A percentile compares a stretch with the other conserved stretches of the same genome.
Conservation (phyloP, 352 stramenopile species). For the Thraustochytrium sp. region DNA sequence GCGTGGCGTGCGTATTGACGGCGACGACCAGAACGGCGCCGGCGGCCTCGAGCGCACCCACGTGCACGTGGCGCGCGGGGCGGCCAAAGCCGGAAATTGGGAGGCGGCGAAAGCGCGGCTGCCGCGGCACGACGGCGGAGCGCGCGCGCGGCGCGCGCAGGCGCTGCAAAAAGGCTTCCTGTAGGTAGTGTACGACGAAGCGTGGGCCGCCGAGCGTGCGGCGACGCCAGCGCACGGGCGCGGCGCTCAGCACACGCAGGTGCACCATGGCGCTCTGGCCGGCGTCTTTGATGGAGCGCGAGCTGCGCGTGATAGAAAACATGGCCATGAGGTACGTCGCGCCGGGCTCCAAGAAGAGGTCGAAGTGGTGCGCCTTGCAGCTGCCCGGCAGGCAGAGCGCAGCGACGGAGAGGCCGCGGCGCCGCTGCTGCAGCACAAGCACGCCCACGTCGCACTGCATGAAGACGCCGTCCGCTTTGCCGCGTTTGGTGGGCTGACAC, state of each 20-base stretch:
- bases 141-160: not conserved
- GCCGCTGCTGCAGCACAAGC: conserved; percentile 61
- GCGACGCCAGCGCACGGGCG: not conserved
- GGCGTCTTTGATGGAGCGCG: not conserved
- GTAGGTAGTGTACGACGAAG: not conserved
- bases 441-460: conserved; percentile 41
- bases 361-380: conserved; percentile 59
- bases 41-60: not conserved
- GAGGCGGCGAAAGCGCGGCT: not conserved
- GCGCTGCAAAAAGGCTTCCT: not conserved
- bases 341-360: conserved; percentile 54
- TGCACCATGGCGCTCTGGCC: conserved; percentile 14
- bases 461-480: not conserved
- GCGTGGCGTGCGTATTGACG: not conserved
- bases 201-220: not conserved
- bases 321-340: conserved; percentile 43
- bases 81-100: not conserved
- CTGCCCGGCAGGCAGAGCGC: conserved; percentile 59
- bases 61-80: not conserved
- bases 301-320: conserved; percentile 54
- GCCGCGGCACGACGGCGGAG: not conserved
- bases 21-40: not conserved
- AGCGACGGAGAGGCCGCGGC: conserved; percentile 55
- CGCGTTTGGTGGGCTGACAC: conserved; percentile 28
- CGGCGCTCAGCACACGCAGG: not conserved